Conservation (phyloP, 2,329 filamentous ascomycete species). For the Colletotrichum orbiculare region DNA sequence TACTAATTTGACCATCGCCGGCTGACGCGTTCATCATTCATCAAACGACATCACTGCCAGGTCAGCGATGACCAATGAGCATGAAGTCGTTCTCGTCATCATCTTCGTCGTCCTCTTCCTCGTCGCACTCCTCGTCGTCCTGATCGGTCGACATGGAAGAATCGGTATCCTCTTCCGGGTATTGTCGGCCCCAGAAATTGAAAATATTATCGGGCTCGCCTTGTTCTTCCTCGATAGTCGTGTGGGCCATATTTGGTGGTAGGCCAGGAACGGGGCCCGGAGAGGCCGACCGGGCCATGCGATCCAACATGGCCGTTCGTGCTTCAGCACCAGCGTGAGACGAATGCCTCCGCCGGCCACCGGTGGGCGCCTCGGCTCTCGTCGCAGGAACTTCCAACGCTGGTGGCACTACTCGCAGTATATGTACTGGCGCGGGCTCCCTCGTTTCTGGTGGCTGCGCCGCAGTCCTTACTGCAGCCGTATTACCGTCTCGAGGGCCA, state of each 20-base stretch:
- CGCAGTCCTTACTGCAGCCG: not conserved
- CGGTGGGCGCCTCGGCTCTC: constrained; percentile 8
- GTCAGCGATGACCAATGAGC: constrained; percentile 61
- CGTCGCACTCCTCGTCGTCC: constrained; percentile 56
- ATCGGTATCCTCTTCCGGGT: constrained; percentile 56
- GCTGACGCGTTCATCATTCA: constrained; percentile 15
- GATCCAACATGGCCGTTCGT: constrained; percentile 49
- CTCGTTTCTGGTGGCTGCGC: not conserved
- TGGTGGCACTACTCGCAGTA: not conserved
- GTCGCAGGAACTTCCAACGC: constrained; percentile 1
- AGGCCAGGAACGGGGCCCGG: constrained; percentile 24
- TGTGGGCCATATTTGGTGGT: constrained; percentile 34
- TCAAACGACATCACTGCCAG: not conserved
- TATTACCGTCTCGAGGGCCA: constrained; percentile 47
- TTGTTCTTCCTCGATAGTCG: constrained; percentile 52
- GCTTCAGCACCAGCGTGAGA: constrained; percentile 49
- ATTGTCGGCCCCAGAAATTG: constrained; percentile 63
- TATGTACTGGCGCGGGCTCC: not conserved
- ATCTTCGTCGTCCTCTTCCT: constrained; percentile 57
- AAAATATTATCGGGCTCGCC: constrained; percentile 58
- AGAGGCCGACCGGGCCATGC: constrained; percentile 47
- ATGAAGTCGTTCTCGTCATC: constrained; percentile 63
- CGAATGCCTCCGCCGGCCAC: constrained; percentile 50
- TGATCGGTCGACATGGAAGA: constrained; percentile 44
- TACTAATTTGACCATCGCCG: not conserved